Conservation (phyloP, 2,329 filamentous ascomycete species). For the Aspergillus ochraceoroseus region DNA sequence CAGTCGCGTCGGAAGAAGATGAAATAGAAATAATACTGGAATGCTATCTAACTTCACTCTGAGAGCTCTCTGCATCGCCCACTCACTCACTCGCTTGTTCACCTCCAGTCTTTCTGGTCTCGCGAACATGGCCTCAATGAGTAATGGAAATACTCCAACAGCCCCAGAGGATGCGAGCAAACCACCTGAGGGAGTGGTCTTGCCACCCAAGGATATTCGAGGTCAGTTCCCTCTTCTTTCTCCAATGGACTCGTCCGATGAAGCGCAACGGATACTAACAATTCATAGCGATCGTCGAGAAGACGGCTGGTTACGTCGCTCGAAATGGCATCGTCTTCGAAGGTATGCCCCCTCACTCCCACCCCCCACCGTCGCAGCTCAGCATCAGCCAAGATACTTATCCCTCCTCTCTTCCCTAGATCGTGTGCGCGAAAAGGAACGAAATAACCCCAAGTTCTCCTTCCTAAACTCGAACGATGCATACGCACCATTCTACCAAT, state of each 20-base stretch:
- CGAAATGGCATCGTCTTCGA: conserved; percentile 65
- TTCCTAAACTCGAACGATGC: conserved; percentile 76
- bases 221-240: conserved; percentile 33
- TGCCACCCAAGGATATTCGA: conserved; percentile 81
- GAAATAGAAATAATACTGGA: too few species aligned
- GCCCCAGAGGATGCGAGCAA: conserved; percentile 61
- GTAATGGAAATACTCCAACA: conserved; percentile 38
- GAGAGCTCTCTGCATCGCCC: background rate
- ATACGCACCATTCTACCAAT: conserved; percentile 83
- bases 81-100: background rate
- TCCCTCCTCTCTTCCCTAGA: conserved; percentile 42
- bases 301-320: conserved; percentile 87
- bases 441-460: conserved; percentile 80
- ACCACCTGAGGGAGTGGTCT: conserved; percentile 74
- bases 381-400: background rate
- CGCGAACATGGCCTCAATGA: conserved; percentile 38
- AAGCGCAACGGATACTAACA: conserved; percentile 23
- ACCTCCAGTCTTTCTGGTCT: conserved; percentile 5
- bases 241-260: background rate
- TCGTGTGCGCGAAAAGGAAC: conserved; percentile 78
- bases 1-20: conserved; percentile 6
- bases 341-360: conserved; percentile 34
- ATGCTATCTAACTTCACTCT: too few species aligned
- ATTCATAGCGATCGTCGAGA: conserved; percentile 66
- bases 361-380: background rate